A percentile compares a stretch with the other conserved stretches of the same genome.
Conservation (phyloP, 208 protist genomes). For the Crithidia thermophila region DNA sequence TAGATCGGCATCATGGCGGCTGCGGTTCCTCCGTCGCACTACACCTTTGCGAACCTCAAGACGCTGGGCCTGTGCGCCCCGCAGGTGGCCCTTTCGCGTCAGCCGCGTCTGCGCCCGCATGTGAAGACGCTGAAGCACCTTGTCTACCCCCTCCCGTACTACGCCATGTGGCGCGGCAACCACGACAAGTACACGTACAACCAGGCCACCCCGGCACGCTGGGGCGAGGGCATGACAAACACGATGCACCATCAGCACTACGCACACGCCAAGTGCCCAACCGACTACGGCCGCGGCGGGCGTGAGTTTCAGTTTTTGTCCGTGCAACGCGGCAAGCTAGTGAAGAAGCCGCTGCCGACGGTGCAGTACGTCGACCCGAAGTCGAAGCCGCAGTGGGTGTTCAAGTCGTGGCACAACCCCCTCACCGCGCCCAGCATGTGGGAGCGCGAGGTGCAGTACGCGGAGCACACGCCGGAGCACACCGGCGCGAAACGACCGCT, state of each 20-base stretch:
- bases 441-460: conserved; percentile 91
- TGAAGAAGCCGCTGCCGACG: conserved; percentile 76
- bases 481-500: conserved; percentile 83
- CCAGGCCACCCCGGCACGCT: conserved; percentile 66
- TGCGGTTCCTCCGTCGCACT: conserved; percentile 59
- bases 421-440: conserved; percentile 79
- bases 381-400: conserved; percentile 87
- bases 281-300: conserved; percentile 88
- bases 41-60: conserved; percentile 67
- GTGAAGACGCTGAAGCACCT: conserved; percentile 64
- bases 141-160: conserved; percentile 88
- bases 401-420: conserved; percentile 92
- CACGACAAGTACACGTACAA: conserved; percentile 90
- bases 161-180: conserved; percentile 92
- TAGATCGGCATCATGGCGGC: conserved; percentile 29
- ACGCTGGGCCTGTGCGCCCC: conserved; percentile 57
- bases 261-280: conserved; percentile 89
- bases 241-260: conserved; percentile 91
- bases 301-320: conserved; percentile 84
- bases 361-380: conserved; percentile 81
- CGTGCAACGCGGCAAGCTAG: conserved; percentile 71
- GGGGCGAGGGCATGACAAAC: conserved; percentile 83
- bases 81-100: conserved; percentile 78
- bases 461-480: conserved; percentile 89
- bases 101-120: conserved; percentile 81